phyloP scores from a whole-genome alignment of 805 yeast species.

The Wickerhamomyces rabaulensis region DNA sequence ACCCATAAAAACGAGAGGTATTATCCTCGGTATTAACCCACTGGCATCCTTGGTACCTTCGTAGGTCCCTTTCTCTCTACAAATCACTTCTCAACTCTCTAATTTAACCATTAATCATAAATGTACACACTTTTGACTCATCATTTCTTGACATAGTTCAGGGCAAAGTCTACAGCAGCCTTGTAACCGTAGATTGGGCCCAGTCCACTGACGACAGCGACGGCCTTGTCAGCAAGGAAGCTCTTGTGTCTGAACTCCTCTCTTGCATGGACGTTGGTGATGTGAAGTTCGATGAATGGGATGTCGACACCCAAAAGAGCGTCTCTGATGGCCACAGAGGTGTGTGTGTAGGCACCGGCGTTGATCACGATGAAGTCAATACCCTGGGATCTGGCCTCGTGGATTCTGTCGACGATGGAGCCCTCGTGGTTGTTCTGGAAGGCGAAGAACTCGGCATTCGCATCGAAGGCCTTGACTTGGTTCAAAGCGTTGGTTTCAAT shows the following conservation, averaged over 20 bases:
- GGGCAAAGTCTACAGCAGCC: constrained; percentile 24
- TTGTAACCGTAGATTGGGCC: constrained; percentile 26
- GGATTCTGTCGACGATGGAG: constrained; percentile 40
- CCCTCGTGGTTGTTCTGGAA: constrained; percentile 45
- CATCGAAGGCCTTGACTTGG: constrained; percentile 18
- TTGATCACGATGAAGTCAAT: constrained; percentile 41
- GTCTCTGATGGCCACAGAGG: constrained; percentile 45
- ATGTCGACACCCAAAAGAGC: constrained; percentile 43
- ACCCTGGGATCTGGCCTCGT: constrained; percentile 33
- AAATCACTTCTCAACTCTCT: too few relatives aligned
- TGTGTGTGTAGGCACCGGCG: constrained; percentile 50
- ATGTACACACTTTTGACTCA: neutral
- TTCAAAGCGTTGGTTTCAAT: constrained; percentile 34
- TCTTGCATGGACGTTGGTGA: constrained; percentile 46
- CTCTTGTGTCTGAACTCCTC: constrained; percentile 47
- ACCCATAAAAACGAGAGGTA: too few relatives aligned
- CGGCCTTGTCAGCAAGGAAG: constrained; percentile 43
- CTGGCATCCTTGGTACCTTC: too few relatives aligned
- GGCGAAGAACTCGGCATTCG: constrained; percentile 28
- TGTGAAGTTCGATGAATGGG: constrained; percentile 45
- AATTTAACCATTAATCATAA: neutral
- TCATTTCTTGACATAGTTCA: constrained; percentile 15
- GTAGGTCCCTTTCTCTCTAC: too few relatives aligned
- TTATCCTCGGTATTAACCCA: too few relatives aligned
- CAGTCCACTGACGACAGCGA: constrained; percentile 33